A percentile compares a stretch with the other conserved stretches of the same genome.
phyloP scores from a whole-genome alignment of 2,329 filamentous ascomycete genomes.

The Colletotrichum paranaense region DNA sequence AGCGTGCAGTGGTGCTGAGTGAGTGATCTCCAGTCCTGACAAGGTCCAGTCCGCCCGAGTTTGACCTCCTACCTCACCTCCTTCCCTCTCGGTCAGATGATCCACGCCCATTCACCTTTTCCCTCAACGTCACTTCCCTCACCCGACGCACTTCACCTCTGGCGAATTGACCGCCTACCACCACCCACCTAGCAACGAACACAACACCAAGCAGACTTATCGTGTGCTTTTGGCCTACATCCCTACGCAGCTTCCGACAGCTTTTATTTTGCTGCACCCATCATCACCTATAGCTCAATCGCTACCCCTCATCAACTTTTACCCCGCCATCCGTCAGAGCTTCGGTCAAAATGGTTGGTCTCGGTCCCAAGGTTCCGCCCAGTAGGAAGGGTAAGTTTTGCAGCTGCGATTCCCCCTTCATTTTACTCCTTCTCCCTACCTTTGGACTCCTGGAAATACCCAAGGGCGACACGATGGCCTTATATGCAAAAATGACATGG shows the following conservation, averaged over 20 bases:
- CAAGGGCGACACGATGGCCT: constrained; percentile 9
- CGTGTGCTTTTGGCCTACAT: not conserved
- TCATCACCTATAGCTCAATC: not conserved
- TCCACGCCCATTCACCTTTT: constrained; percentile 33
- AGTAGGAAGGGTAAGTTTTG: constrained; percentile 74
- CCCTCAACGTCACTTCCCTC: constrained; percentile 31
- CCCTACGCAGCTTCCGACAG: not conserved
- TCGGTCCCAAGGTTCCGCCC: constrained; percentile 62
- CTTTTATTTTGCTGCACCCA: not conserved
- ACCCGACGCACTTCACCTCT: constrained; percentile 4
- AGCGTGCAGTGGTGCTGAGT: constrained; percentile 15
- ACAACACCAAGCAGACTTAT: not conserved
- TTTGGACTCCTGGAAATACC: not conserved
- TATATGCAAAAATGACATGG: not conserved
- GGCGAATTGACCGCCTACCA: constrained; percentile 6
- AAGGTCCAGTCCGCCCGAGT: constrained; percentile 10
- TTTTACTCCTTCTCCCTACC: constrained; percentile 14
- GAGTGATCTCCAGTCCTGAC: constrained; percentile 15
- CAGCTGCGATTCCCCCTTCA: constrained; percentile 26
- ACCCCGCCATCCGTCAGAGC: constrained; percentile 44
- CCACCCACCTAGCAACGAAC: not conserved
- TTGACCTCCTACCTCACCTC: constrained; percentile 15
- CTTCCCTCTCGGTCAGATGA: constrained; percentile 27
- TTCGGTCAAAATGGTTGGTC: constrained; percentile 59
- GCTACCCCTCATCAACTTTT: constrained; percentile 34